Evolutionary conservation across 306 rosid genomes (phyloP), one percentile per base, ranked within the genome.

Genomic region (Malus sieversii): DNA sequence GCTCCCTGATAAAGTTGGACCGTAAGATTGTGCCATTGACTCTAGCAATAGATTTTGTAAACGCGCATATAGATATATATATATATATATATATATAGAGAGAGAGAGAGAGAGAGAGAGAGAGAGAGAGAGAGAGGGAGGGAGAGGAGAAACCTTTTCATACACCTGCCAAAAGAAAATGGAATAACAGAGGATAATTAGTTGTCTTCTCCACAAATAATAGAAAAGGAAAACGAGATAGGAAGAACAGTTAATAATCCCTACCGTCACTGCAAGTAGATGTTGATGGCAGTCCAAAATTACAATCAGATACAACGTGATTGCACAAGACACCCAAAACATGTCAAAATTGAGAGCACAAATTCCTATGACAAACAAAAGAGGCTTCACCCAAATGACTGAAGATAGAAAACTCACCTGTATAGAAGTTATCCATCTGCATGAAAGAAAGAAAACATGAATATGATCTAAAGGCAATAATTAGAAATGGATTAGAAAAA

Each of bases 381-480:
- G 51, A 81, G 8, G 66, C 38, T 25, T 14, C 60, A 59, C 40
- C 55, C 55, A 18, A 61, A 29, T 62, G 11, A 38, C 19, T 72
- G 67, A 32, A 72, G 59, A 8, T 8, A 19, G 66, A 71, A 85
- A 78, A 84, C 91, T 70, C 84, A 73, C 99, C 99, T 79, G 99
- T 96, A 85, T 96, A 96, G 85, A 96, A 96, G 85, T 96, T 96
- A 90, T 96, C 99, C 99, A 96, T 96, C 99, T 96, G 98, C 80
- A 78, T 82, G 64, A 61, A 72, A 59, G 20, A 80, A 48, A 70
- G 59, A 73, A 75, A 75, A 64, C 20, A 76, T 70, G 30, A 86
- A 84, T 45, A 82, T 66, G 77, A 55, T 52, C 62, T 79, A 55
- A 38, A 81, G 79, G 51, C 58, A 70, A 82, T 64, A 57, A 33